Evolutionary conservation across 768 basidiomycete genomes (phyloP).

Genomic region (Suillus variegatus): DNA sequence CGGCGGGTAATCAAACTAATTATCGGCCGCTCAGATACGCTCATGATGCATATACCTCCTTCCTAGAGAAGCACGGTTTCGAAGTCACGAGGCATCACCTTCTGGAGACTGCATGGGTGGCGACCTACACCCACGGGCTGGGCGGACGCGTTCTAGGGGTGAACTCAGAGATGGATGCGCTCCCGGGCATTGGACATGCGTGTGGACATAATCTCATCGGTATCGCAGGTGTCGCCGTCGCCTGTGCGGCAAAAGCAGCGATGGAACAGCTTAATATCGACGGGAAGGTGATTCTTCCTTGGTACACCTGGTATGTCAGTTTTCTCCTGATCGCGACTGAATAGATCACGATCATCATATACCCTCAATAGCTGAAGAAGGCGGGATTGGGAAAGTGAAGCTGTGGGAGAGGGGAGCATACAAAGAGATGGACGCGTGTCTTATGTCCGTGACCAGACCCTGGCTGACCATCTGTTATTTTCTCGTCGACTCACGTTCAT

Average conservation of each 20-base stretch:
- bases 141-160: constrained; percentile 75
- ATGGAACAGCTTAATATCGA: constrained; percentile 61
- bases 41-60: constrained; percentile 67
- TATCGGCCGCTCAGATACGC: constrained; percentile 48
- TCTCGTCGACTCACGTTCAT: neutral
- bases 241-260: constrained; percentile 65
- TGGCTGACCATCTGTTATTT: neutral
- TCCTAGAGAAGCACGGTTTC: constrained; percentile 69
- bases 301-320: constrained; percentile 70
- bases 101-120: constrained; percentile 76
- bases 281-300: constrained; percentile 68
- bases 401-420: constrained; percentile 76
- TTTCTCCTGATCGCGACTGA: neutral
- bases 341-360: neutral
- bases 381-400: constrained; percentile 69
- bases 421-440: constrained; percentile 71
- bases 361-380: constrained; percentile 65
- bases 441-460: constrained; percentile 52
- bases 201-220: constrained; percentile 87
- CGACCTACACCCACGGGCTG: constrained; percentile 60
- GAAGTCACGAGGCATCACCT: constrained; percentile 59
- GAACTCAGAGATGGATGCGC: constrained; percentile 81
- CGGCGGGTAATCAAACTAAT: neutral
- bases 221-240: constrained; percentile 71
- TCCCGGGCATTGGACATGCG: constrained; percentile 63